Evolutionary conservation across 495 filamentous ascomycete genomes (phyloP).

Genomic region (Amorphotheca resinae): DNA sequence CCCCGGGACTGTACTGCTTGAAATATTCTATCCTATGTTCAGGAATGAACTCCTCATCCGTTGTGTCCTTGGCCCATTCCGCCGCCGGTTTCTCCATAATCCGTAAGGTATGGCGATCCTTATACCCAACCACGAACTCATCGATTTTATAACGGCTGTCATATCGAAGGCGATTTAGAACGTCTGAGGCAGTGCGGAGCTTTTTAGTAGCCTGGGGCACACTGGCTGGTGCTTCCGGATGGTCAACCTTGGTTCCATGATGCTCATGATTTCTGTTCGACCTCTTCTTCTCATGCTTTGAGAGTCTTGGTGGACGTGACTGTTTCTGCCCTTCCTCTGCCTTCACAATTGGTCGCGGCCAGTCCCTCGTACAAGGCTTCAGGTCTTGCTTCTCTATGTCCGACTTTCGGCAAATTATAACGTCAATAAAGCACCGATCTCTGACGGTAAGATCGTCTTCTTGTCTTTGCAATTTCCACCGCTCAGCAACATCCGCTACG

Average conservation of each 20-base stretch:
- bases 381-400: background rate
- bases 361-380: conserved; percentile 1
- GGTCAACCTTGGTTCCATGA: no score
- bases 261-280: background rate
- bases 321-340: conserved; percentile 1
- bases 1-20: conserved; percentile 3
- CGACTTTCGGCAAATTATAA: background rate
- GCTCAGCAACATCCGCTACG: background rate
- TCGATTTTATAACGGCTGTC: conserved; percentile 15
- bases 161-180: conserved; percentile 15
- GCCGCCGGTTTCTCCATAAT: conserved; percentile 13
- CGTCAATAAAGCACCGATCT: conserved; percentile 6
- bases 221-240: background rate
- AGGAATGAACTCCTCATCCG: conserved; percentile 19
- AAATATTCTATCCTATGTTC: conserved; percentile 20
- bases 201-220: background rate
- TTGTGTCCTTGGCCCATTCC: conserved; percentile 14
- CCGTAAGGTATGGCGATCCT: conserved; percentile 8
- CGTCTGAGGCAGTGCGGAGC: conserved; percentile 14
- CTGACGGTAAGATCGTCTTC: background rate
- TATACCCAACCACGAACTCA: conserved; percentile 18
- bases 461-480: background rate
- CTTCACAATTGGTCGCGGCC: conserved; percentile 8
- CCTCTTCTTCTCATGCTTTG: background rate
- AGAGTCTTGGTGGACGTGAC: background rate